Percentiles rank a stretch among this genome's conserved stretches.
Evolutionary conservation across 2,329 filamentous ascomycete genomes (phyloP).

Genomic region (Zasmidium angulare): DNA sequence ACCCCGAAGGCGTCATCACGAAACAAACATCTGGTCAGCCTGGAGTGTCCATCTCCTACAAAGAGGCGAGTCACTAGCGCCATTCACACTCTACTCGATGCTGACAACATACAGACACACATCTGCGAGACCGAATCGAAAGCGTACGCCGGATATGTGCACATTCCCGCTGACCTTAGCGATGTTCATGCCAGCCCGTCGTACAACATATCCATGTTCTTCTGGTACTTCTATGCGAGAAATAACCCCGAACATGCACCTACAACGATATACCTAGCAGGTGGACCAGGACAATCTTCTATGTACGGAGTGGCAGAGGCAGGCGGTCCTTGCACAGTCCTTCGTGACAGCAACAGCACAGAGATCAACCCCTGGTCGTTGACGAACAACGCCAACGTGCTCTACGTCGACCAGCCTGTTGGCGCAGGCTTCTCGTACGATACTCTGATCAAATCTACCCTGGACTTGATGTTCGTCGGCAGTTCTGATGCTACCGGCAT

Average conservation of each 20-base stretch:
- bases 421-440: conserved; percentile 61
- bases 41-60: conserved; percentile 27
- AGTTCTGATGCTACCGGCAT: conserved; percentile 27
- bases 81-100: not conserved
- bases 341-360: conserved; percentile 39
- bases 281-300: conserved; percentile 59
- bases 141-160: conserved; percentile 58
- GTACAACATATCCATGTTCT: conserved; percentile 52
- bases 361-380: conserved; percentile 57
- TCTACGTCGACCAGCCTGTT: conserved; percentile 62
- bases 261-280: conserved; percentile 61
- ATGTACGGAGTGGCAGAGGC: conserved; percentile 59
- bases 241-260: conserved; percentile 54
- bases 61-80: conserved; percentile 11
- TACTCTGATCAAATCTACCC: conserved; percentile 58
- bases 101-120: conserved; percentile 22
- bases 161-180: conserved; percentile 46
- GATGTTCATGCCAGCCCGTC: conserved; percentile 15
- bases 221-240: conserved; percentile 64
- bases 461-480: conserved; percentile 46
- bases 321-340: conserved; percentile 42
- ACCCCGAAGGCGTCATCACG: conserved; percentile 12
- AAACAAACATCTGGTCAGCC: conserved; percentile 12
- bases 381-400: conserved; percentile 59
- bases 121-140: conserved; percentile 57